A percentile compares a stretch with the other conserved stretches of the same genome.
Evolutionary conservation across 2,329 filamentous ascomycete species (phyloP).

Genomic region (Amauroascus niger): DNA sequence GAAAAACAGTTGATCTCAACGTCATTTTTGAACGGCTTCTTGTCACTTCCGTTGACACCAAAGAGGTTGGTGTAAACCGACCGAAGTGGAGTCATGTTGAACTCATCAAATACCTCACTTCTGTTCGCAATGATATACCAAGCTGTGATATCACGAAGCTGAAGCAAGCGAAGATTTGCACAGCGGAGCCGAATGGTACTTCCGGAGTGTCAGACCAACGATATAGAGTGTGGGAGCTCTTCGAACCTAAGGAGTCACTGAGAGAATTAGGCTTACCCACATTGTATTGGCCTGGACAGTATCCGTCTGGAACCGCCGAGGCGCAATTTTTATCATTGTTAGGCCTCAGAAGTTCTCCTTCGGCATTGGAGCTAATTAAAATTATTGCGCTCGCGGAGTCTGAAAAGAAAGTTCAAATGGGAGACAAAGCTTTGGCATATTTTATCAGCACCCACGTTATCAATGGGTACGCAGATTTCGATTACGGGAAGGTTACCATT

Average conservation of each 20-base stretch:
- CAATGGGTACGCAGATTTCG: conserved; percentile 62
- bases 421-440: conserved; percentile 65
- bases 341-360: conserved; percentile 63
- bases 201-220: conserved; percentile 47
- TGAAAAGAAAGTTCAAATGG: conserved; percentile 43
- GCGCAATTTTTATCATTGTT: conserved; percentile 62
- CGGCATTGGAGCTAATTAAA: conserved; percentile 62
- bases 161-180: conserved; percentile 68
- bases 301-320: conserved; percentile 57
- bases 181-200: conserved; percentile 54
- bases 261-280: conserved; percentile 63
- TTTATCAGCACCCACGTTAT: conserved; percentile 70
- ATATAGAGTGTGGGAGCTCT: conserved; percentile 69
- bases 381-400: conserved; percentile 60
- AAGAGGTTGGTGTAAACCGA: conserved; percentile 38
- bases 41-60: conserved; percentile 44
- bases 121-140: conserved; percentile 82
- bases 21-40: conserved; percentile 86
- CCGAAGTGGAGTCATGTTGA: conserved; percentile 84
- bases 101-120: conserved; percentile 85
- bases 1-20: conserved; percentile 88
- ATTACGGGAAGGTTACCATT: conserved; percentile 46
- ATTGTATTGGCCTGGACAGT: conserved; percentile 71
- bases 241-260: conserved; percentile 64
- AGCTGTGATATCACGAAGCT: conserved; percentile 68